phyloP scores from a whole-genome alignment of 495 filamentous ascomycete genomes.

The Neurospora terricola region DNA sequence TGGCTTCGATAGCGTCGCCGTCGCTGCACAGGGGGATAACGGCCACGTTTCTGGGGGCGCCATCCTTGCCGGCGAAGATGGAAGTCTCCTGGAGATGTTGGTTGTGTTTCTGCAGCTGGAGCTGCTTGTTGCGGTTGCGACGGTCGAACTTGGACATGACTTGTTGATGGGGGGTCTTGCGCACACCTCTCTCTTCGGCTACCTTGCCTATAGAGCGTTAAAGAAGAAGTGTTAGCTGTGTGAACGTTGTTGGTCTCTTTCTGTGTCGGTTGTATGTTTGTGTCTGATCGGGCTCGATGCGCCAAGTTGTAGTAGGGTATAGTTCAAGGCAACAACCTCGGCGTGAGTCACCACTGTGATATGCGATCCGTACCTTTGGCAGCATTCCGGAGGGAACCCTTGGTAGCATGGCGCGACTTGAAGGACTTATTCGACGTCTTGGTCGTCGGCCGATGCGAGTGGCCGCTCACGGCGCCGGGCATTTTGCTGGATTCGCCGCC shows the following conservation, averaged over 20 bases:
- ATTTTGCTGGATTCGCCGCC: slow-evolving; percentile 55
- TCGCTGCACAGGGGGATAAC: slow-evolving; percentile 74
- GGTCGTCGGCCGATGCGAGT: slow-evolving; percentile 87
- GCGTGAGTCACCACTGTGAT: slow-evolving; percentile 1
- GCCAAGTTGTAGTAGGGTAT: neutral
- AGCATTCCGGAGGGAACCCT: slow-evolving; percentile 68
- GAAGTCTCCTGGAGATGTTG: slow-evolving; percentile 65
- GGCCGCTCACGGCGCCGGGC: slow-evolving; percentile 46
- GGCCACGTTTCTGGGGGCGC: slow-evolving; percentile 84
- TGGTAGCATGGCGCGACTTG: slow-evolving; percentile 85
- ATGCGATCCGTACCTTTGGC: slow-evolving; percentile 55
- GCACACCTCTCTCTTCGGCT: slow-evolving; percentile 44
- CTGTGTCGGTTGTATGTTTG: neutral
- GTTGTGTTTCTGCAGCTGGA: slow-evolving; percentile 66
- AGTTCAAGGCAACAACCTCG: neutral
- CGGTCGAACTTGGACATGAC: slow-evolving; percentile 95
- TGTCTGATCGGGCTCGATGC: neutral
- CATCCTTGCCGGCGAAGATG: slow-evolving; percentile 74
- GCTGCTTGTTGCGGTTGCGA: slow-evolving; percentile 84
- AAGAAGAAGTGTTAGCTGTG: slow-evolving; percentile 4
- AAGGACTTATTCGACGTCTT: slow-evolving; percentile 78
- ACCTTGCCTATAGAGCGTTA: slow-evolving; percentile 26
- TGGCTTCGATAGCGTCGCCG: slow-evolving; percentile 53
- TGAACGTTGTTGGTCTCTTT: neutral
- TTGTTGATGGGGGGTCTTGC: slow-evolving; percentile 89